phyloP scores from a whole-genome alignment of 768 basidiomycete species.

The Rhodotorula babjevae region DNA sequence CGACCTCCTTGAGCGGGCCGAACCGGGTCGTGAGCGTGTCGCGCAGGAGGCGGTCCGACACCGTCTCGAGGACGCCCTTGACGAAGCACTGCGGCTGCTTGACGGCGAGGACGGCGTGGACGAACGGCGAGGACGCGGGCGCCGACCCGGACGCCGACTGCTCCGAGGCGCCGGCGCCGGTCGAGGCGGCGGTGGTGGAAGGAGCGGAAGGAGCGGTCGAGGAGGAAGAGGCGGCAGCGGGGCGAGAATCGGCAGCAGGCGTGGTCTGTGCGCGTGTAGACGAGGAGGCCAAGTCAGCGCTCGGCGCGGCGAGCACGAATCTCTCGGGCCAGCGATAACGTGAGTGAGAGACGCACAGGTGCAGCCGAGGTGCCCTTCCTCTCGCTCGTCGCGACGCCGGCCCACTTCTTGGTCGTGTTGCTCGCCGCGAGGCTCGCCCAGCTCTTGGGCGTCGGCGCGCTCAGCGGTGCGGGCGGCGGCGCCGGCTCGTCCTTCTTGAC shows the following conservation, averaged over 20 bases:
- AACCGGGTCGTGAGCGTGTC: conserved; percentile 60
- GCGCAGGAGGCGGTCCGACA: conserved; percentile 56
- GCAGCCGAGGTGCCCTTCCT: conserved; percentile 68
- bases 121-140: conserved; percentile 54
- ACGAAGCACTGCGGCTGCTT: conserved; percentile 80
- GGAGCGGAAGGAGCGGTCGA: background rate
- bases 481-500: conserved; percentile 31
- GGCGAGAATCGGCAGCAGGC: background rate
- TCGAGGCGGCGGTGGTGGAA: background rate
- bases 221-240: background rate
- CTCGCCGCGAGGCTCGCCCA: conserved; percentile 90
- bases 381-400: conserved; percentile 61
- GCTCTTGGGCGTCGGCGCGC: conserved; percentile 59
- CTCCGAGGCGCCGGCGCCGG: background rate
- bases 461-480: conserved; percentile 44
- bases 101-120: conserved; percentile 48
- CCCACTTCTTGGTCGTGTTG: conserved; percentile 77
- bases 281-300: background rate
- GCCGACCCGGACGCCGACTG: background rate
- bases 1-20: conserved; percentile 77
- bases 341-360: conserved; percentile 27
- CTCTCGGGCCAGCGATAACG: too few relatives aligned
- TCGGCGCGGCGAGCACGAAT: too few relatives aligned
- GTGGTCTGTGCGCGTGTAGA: conserved; percentile 16
- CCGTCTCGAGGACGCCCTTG: conserved; percentile 74